These are phyloP conservation scores for Fusarium sambucinum DNA, from an alignment of 2,329 filamentous ascomycete genomes.

Conservation along the genomic window DNA sequence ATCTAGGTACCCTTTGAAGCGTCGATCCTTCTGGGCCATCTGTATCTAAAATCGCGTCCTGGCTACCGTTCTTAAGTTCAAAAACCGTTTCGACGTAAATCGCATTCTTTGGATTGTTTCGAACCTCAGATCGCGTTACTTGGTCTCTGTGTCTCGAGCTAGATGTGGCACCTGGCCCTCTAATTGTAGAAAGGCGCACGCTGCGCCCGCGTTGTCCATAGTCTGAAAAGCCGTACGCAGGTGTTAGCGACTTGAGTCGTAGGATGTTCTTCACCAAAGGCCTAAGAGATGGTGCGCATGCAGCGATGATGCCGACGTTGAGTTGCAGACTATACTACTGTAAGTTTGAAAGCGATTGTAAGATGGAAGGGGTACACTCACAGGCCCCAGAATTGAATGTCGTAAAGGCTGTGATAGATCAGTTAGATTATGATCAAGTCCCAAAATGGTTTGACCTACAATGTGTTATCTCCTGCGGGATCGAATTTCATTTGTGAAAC, in stretches of 20 bases:
- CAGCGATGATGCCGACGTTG: not conserved
- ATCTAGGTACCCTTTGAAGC: not conserved
- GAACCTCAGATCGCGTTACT: too few species aligned
- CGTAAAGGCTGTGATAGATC: not conserved
- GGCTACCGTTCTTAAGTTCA: not conserved
- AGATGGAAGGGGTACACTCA: not conserved
- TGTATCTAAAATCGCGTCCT: not conserved
- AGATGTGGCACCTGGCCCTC: not conserved
- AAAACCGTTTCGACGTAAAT: not conserved
- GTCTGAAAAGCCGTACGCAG: not conserved
- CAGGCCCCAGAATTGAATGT: constrained; percentile 1
- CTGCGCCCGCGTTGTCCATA: not conserved
- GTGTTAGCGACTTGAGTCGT: not conserved
- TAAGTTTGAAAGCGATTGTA: not conserved
- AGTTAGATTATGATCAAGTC: not conserved
- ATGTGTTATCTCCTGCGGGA: not conserved
- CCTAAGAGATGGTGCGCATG: not conserved
- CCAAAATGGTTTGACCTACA: not conserved
- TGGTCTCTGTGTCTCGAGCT: not conserved
- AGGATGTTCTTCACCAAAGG: not conserved
- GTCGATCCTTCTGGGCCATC: not conserved
- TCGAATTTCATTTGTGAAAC: not conserved
- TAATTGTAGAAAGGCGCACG: not conserved
- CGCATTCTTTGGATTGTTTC: not conserved
- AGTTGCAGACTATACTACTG: not conserved